phyloP scores from a whole-genome alignment of 2,329 filamentous ascomycete species.

The Dendrostoma leiphaemia region DNA sequence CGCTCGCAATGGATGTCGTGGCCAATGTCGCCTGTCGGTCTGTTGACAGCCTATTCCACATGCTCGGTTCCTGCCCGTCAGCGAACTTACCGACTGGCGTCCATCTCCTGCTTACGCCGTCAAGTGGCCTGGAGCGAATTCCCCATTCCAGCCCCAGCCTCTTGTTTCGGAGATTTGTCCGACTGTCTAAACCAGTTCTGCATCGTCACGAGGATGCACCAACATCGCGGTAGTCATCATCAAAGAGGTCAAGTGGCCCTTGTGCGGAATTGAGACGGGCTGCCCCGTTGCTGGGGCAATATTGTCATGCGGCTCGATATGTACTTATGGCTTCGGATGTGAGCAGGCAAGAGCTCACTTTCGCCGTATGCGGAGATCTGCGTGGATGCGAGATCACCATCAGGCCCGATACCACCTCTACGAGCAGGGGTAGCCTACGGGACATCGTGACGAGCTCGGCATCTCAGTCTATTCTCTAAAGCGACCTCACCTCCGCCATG shows the following conservation, averaged over 20 bases:
- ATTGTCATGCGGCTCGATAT: too few species aligned
- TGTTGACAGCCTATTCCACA: not conserved
- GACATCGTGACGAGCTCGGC: not conserved
- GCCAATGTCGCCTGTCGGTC: not conserved
- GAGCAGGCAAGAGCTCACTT: too few species aligned
- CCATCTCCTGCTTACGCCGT: not conserved
- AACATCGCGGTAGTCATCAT: not conserved
- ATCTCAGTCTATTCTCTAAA: too few species aligned
- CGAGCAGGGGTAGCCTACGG: not conserved
- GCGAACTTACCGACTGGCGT: not conserved
- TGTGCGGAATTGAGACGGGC: too few species aligned
- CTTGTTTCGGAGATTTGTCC: not conserved
- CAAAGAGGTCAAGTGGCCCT: too few species aligned
- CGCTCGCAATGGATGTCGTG: too few species aligned
- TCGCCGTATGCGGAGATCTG: too few species aligned
- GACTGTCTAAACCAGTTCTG: not conserved
- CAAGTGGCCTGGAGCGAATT: not conserved
- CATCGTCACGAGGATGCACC: not conserved
- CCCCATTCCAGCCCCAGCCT: not conserved
- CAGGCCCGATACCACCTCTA: too few species aligned
- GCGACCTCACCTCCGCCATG: too few species aligned
- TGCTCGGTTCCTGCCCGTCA: not conserved
- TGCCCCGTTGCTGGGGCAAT: too few species aligned
- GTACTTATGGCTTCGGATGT: too few species aligned
- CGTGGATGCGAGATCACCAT: not conserved